Evolutionary conservation across 2,329 filamentous ascomycete species (phyloP).

Genomic region (Colletotrichum ledebouriae): DNA sequence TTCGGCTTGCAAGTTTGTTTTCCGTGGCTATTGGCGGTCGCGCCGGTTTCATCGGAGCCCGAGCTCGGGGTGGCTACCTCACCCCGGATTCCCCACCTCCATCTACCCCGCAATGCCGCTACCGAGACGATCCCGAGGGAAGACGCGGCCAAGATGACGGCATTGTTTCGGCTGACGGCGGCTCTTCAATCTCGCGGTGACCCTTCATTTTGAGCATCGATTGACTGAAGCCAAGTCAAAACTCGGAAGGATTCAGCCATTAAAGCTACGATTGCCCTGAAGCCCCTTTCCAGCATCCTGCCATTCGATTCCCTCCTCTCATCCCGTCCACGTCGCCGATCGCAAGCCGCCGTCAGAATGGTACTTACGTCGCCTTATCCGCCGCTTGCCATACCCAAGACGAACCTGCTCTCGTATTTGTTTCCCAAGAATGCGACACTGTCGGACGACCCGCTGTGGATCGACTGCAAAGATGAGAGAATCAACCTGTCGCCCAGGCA

Average conservation of each 20-base stretch:
- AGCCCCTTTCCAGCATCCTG: too few species aligned
- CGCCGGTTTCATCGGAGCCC: slow-evolving; percentile 6
- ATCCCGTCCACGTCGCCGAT: not conserved
- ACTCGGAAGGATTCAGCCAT: too few species aligned
- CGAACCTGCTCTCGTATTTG: slow-evolving; percentile 57
- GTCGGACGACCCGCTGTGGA: slow-evolving; percentile 65
- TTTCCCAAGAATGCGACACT: slow-evolving; percentile 49
- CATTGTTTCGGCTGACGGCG: not conserved
- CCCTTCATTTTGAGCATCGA: too few species aligned
- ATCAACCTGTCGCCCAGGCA: slow-evolving; percentile 61
- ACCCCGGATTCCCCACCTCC: slow-evolving; percentile 17
- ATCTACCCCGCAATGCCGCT: slow-evolving; percentile 33
- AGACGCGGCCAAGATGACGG: slow-evolving; percentile 17
- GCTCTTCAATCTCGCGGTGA: not conserved
- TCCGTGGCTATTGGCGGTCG: slow-evolving; percentile 21
- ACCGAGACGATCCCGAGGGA: slow-evolving; percentile 38
- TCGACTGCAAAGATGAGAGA: slow-evolving; percentile 61
- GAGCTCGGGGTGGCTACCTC: slow-evolving; percentile 6
- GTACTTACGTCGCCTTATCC: slow-evolving; percentile 59
- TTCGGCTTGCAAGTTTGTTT: not conserved
- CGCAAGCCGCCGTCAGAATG: slow-evolving; percentile 48
- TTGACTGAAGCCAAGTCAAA: too few species aligned
- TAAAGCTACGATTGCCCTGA: too few species aligned
- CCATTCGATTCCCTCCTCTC: not conserved
- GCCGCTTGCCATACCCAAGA: slow-evolving; percentile 58